These are phyloP conservation scores for Mycosarcoma maydis DNA, from an alignment of 1,284 basidiomycete species.

Conservation along the genomic window DNA sequence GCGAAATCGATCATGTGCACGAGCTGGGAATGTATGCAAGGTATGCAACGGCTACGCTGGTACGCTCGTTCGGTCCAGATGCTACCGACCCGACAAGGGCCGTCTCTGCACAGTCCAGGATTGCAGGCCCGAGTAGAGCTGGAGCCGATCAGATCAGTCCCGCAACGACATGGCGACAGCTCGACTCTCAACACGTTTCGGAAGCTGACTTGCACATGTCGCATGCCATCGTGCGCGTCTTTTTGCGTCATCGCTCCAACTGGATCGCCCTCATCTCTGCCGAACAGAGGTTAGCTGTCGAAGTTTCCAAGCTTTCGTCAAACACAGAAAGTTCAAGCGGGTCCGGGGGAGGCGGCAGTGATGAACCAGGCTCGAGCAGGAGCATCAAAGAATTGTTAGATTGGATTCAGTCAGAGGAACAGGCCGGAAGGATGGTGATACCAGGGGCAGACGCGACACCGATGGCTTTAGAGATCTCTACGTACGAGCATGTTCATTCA, in stretches of 20 bases:
- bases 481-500: background rate
- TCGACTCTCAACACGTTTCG: conserved; percentile 3
- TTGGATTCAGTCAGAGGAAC: conserved; percentile 19
- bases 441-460: background rate
- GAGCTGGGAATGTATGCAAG: conserved; percentile 27
- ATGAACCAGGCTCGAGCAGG: background rate
- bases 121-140: background rate
- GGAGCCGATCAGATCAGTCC: background rate
- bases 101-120: background rate
- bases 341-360: background rate
- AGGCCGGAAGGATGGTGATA: conserved; percentile 8
- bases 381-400: conserved; percentile 23
- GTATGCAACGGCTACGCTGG: conserved; percentile 6
- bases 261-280: conserved; percentile 37
- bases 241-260: conserved; percentile 17
- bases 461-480: background rate
- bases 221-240: conserved; percentile 23
- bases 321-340: conserved; percentile 1
- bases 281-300: conserved; percentile 29
- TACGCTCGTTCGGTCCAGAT: background rate
- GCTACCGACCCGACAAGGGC: background rate
- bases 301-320: conserved; percentile 24
- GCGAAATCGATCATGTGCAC: conserved; percentile 42
- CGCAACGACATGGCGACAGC: conserved; percentile 6
- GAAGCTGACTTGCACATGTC: conserved; percentile 14